Evolutionary conservation across 2,329 filamentous ascomycete genomes (phyloP).

Genomic region (Hymenoscyphus infarciens): DNA sequence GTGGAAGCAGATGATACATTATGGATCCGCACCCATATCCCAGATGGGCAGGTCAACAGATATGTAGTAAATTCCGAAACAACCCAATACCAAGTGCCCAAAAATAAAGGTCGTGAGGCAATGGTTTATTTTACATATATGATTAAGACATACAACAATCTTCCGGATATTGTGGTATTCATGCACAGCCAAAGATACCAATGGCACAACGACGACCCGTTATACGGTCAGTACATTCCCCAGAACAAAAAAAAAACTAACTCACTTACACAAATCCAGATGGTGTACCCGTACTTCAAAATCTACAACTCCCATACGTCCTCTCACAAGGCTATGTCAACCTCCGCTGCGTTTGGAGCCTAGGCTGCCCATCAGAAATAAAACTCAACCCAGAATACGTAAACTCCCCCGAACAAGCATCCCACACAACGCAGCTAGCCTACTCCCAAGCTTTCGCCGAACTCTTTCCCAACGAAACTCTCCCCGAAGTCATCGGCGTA

Average conservation of each 20-base stretch:
- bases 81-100: slow-evolving; percentile 44
- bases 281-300: slow-evolving; percentile 47
- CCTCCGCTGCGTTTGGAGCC: slow-evolving; percentile 54
- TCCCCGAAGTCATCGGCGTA: slow-evolving; percentile 48
- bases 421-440: slow-evolving; percentile 38
- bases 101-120: slow-evolving; percentile 39
- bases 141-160: slow-evolving; percentile 55
- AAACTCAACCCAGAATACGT: slow-evolving; percentile 37
- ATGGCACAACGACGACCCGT: slow-evolving; percentile 27
- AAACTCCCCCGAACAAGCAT: slow-evolving; percentile 33
- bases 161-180: slow-evolving; percentile 34
- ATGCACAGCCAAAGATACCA: slow-evolving; percentile 45
- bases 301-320: slow-evolving; percentile 47
- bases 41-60: slow-evolving; percentile 28
- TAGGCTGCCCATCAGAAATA: slow-evolving; percentile 50
- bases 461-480: slow-evolving; percentile 41
- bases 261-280: slow-evolving; percentile 42
- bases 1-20: slow-evolving; percentile 34
- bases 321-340: slow-evolving; percentile 53
- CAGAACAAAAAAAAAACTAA: not conserved
- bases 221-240: slow-evolving; percentile 15
- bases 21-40: slow-evolving; percentile 43
- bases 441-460: slow-evolving; percentile 43
- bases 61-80: slow-evolving; percentile 24
- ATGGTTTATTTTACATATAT: slow-evolving; percentile 47